A percentile compares a stretch with the other conserved stretches of the same genome.
Evolutionary conservation across 257 asterid species (phyloP).

Genomic region (Rauvolfia tetraphylla): DNA sequence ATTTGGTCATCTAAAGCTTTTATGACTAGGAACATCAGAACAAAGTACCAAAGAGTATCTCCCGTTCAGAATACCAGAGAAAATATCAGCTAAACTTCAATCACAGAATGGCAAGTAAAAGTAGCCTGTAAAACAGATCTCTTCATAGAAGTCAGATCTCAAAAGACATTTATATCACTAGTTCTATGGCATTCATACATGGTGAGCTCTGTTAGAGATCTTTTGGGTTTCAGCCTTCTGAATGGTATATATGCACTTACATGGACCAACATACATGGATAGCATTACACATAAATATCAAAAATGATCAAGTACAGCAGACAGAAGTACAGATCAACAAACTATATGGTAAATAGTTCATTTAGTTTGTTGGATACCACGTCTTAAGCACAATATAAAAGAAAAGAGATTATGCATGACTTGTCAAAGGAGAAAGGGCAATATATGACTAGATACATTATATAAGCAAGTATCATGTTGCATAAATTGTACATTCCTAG

Average conservation of each 20-base stretch:
- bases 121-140: not conserved
- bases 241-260: not conserved
- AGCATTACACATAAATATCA: not conserved
- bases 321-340: not conserved
- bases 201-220: not conserved
- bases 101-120: not conserved
- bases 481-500: not conserved
- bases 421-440: not conserved
- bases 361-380: not conserved
- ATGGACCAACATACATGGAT: no score
- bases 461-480: not conserved
- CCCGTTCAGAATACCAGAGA: not conserved
- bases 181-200: not conserved
- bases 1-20: not conserved
- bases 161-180: not conserved
- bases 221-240: not conserved
- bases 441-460: not conserved
- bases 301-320: not conserved
- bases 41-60: not conserved
- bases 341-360: not conserved
- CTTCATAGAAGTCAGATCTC: no score
- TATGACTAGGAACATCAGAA: not conserved
- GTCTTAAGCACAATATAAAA: not conserved
- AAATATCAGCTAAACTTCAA: not conserved
- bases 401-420: not conserved